Evolutionary conservation across 108 stramenopile species (phyloP).

Genomic region (Cyclotella atomus): DNA sequence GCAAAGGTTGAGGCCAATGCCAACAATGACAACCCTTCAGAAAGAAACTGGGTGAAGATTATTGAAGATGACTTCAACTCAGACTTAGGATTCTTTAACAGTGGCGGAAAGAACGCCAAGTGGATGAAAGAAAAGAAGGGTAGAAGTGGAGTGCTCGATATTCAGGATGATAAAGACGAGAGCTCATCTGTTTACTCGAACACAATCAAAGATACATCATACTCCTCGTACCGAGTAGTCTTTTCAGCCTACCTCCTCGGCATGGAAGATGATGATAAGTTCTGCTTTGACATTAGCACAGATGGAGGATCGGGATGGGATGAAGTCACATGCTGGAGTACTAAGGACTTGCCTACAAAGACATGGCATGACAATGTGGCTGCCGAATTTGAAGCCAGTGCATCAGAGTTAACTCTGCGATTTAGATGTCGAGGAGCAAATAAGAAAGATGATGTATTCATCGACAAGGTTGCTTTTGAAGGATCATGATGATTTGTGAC

Average conservation of each 20-base stretch:
- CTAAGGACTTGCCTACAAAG: conserved; percentile 4
- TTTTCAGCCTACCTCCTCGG: conserved; percentile 7
- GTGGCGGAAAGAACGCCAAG: neutral
- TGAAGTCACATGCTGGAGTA: conserved; percentile 19
- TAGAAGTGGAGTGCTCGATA: conserved; percentile 12
- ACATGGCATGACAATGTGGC: conserved; percentile 23
- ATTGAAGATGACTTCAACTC: conserved; percentile 13
- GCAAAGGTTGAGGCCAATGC: too few species aligned
- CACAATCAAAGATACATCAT: conserved; percentile 6
- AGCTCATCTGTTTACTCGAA: conserved; percentile 6
- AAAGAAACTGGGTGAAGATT: conserved; percentile 10
- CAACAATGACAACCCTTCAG: neutral
- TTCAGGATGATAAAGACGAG: conserved; percentile 9
- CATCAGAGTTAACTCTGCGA: neutral
- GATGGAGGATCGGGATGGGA: conserved; percentile 14
- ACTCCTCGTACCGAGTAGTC: conserved; percentile 7
- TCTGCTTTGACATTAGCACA: conserved; percentile 22
- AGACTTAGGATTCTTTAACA: conserved; percentile 17
- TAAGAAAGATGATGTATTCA: conserved; percentile 24
- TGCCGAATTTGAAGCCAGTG: conserved; percentile 12
- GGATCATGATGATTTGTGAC: too few species aligned
- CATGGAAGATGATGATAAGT: conserved; percentile 15
- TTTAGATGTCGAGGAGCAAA: neutral
- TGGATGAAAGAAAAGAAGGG: neutral
- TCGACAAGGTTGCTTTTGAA: conserved; percentile 21